Evolutionary conservation across 805 yeast genomes (phyloP).

Genomic region (Dipodascopsis tothii): DNA sequence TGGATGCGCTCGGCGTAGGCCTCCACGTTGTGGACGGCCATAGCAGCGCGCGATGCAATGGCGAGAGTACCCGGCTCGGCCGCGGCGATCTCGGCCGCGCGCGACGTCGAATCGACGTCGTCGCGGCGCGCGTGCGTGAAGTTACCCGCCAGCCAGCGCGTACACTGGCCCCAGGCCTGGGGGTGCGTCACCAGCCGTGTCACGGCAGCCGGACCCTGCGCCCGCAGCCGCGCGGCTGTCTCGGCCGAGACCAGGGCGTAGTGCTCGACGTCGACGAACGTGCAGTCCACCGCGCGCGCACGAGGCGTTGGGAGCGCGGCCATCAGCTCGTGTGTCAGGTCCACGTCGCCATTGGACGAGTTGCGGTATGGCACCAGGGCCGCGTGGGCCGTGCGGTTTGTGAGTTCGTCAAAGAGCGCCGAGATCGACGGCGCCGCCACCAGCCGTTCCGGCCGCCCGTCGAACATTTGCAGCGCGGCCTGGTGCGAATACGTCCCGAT

Average conservation of each 20-base stretch:
- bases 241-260: slow-evolving; percentile 44
- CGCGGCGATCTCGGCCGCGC: slow-evolving; percentile 65
- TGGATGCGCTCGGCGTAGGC: slow-evolving; percentile 54
- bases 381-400: slow-evolving; percentile 45
- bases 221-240: slow-evolving; percentile 3
- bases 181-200: slow-evolving; percentile 78
- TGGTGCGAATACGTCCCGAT: slow-evolving; percentile 90
- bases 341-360: slow-evolving; percentile 91
- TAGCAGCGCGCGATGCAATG: slow-evolving; percentile 64
- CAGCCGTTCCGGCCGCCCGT: slow-evolving; percentile 13
- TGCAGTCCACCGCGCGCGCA: slow-evolving; percentile 55
- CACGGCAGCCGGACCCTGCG: slow-evolving; percentile 35
- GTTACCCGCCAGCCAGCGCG: slow-evolving; percentile 42
- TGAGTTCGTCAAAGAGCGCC: slow-evolving; percentile 56
- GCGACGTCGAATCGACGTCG: slow-evolving; percentile 74
- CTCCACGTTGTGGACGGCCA: slow-evolving; percentile 51
- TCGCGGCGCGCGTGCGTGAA: slow-evolving; percentile 40
- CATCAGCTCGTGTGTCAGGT: slow-evolving; percentile 65
- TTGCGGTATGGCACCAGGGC: slow-evolving; percentile 88
- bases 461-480: slow-evolving; percentile 30
- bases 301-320: slow-evolving; percentile 58
- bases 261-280: slow-evolving; percentile 76
- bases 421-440: slow-evolving; percentile 41
- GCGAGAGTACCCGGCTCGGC: slow-evolving; percentile 48
- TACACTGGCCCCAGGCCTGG: slow-evolving; percentile 94